These are phyloP conservation scores for Amylocystis lapponica DNA, from an alignment of 768 basidiomycete genomes.

Conservation along the genomic window DNA sequence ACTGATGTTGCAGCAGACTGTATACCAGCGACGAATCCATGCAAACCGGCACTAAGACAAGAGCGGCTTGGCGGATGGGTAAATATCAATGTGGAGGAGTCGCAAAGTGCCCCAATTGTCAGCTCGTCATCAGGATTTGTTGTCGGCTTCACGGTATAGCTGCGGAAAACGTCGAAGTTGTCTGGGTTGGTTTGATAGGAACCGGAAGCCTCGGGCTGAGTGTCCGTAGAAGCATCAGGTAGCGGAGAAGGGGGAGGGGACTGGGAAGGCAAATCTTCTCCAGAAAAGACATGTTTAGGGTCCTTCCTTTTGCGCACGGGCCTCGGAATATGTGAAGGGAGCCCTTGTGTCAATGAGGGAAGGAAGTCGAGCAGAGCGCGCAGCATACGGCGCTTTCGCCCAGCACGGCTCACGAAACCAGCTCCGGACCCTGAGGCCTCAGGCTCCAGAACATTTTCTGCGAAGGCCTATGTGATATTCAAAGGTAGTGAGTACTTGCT, in stretches of 20 bases:
- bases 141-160: neutral
- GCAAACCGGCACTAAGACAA: too few relatives aligned
- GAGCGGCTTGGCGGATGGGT: too few relatives aligned
- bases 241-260: neutral
- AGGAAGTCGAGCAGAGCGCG: neutral
- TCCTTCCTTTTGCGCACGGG: neutral
- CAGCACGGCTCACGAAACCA: neutral
- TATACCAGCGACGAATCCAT: too few relatives aligned
- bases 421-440: neutral
- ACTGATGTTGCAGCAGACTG: neutral
- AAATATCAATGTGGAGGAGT: neutral
- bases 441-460: too few relatives aligned
- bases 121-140: neutral
- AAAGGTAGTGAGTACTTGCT: too few relatives aligned
- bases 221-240: neutral
- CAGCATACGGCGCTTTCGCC: neutral
- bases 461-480: too few relatives aligned
- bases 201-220: neutral
- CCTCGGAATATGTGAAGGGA: neutral
- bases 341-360: neutral
- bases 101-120: neutral
- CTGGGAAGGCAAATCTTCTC: neutral
- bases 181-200: neutral
- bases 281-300: neutral
- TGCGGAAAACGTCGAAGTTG: neutral